Percentiles rank a stretch among this genome's conserved stretches.
Evolutionary conservation across 1,284 basidiomycete species (phyloP).

Genomic region (Leucoagaricus sp.): DNA sequence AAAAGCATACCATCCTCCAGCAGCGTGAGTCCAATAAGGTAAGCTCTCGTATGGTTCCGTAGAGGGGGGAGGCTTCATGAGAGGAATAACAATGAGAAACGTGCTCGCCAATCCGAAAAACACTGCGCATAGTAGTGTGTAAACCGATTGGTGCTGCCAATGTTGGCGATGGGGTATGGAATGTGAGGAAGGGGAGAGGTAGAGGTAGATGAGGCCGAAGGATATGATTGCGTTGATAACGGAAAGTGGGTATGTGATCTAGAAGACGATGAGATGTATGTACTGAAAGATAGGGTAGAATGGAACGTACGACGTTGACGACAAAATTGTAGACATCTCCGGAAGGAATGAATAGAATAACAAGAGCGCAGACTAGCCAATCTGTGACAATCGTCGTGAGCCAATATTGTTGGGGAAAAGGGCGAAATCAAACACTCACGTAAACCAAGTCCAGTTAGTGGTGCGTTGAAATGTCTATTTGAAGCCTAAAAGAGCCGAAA

Average conservation of each 20-base stretch:
- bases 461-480: slow-evolving; percentile 37
- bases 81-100: slow-evolving; percentile 36
- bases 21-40: slow-evolving; percentile 40
- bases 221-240: slow-evolving; percentile 38
- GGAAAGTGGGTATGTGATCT: slow-evolving; percentile 37
- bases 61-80: slow-evolving; percentile 30
- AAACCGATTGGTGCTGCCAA: neutral
- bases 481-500: slow-evolving; percentile 38
- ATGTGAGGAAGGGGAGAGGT: slow-evolving; percentile 12
- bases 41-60: slow-evolving; percentile 31
- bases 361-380: slow-evolving; percentile 29
- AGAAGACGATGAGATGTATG: neutral
- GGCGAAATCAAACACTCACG: no score
- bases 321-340: slow-evolving; percentile 39
- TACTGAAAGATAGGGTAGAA: no score
- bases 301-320: slow-evolving; percentile 34
- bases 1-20: slow-evolving; percentile 39
- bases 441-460: slow-evolving; percentile 32
- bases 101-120: slow-evolving; percentile 35
- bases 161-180: neutral
- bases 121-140: slow-evolving; percentile 24
- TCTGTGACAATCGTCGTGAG: slow-evolving; percentile 17
- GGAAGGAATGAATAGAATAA: slow-evolving; percentile 36
- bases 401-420: neutral
- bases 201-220: slow-evolving; percentile 34